phyloP scores from a whole-genome alignment of 225 moss, liverwort and hornwort species.

The Pseudisothecium myosuroides region DNA sequence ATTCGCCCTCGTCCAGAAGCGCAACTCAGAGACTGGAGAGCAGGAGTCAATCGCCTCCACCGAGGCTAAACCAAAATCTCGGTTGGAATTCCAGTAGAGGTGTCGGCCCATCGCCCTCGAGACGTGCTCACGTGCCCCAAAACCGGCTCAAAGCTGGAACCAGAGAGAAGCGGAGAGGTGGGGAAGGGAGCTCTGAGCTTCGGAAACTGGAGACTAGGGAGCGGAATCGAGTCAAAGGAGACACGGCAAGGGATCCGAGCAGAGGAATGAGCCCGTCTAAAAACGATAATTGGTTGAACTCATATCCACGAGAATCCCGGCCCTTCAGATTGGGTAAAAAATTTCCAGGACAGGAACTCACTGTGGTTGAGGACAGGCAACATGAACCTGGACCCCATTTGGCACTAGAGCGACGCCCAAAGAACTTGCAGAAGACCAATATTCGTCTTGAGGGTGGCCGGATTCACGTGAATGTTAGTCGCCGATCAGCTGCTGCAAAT shows the following conservation, averaged over 20 bases:
- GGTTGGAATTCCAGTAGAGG: background rate
- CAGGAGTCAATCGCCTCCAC: conserved; percentile 18
- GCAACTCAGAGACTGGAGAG: conserved; percentile 8
- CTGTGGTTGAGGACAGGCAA: conserved; percentile 3
- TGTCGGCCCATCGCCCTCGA: background rate
- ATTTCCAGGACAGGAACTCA: conserved; percentile 6
- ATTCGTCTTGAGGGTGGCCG: conserved; percentile 82
- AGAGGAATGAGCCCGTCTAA: background rate
- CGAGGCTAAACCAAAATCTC: background rate
- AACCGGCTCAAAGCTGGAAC: background rate
- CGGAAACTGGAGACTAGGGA: conserved; percentile 8
- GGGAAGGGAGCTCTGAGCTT: background rate
- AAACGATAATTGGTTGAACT: conserved; percentile 7
- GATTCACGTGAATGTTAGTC: conserved; percentile 87
- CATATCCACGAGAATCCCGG: conserved; percentile 11
- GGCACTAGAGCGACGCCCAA: conserved; percentile 27
- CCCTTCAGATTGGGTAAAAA: background rate
- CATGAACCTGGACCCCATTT: conserved; percentile 1
- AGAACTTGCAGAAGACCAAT: conserved; percentile 65
- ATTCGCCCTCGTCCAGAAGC: conserved; percentile 18
- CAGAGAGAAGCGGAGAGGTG: conserved; percentile 3
- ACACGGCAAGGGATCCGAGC: background rate
- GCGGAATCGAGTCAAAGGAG: conserved; percentile 2
- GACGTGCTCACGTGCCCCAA: background rate
- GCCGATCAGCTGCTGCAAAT: conserved; percentile 29